Evolutionary conservation across 75 land plant species (phyloP), one percentile per base, ranked within the genome.

Genomic region (Pinus albicaulis): DNA sequence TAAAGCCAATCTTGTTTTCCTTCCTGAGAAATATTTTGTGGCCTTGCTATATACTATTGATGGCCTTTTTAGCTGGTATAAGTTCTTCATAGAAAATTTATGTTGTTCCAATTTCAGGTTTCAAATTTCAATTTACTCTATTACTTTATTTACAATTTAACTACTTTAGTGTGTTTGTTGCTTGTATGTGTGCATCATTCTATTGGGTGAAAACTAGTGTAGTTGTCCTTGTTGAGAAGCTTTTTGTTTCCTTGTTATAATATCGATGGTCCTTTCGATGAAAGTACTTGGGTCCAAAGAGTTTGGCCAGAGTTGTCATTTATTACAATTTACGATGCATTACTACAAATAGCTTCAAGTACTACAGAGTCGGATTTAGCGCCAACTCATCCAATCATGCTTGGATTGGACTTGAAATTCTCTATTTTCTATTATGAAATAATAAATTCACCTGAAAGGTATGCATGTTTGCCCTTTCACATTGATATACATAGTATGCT

Each of bases 381-480:
- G 15, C 83, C 86, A 31, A 84, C 86, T 10, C 86, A 87, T 81
- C 89, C 89, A 41, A 87, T 87, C 52, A 68, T 83, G 41, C 73
- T 87, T 79, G 89, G 89, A 34, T 59, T 84, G 57, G 83, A 83
- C n/a, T 73, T 87, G 77, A 87, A 87, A 60, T 87, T 85, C 56
- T 87, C 89, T 25, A 87, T 87, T 28, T 87, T 87, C 71, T 84
- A 81, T 76, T 87, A 87, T 72, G 89, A 87, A 75, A 87, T 87
- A 44, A 57, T 86, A 80, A 83, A 86, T 48, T 80, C 88, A 22
- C 88, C 86, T 59, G 86, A 83, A 62, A 83, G 88, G 88, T 83
- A 55, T 55, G 75, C 28, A 23, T n/a, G n/a, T 0, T 17, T 1
- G 0, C 41, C 12, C 20, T 52, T 68, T 13, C 8, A 4, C 36